Percentiles rank a stretch among this genome's conserved stretches.
Evolutionary conservation across 2,329 filamentous ascomycete species (phyloP).

Genomic region (Fusarium virguliforme): DNA sequence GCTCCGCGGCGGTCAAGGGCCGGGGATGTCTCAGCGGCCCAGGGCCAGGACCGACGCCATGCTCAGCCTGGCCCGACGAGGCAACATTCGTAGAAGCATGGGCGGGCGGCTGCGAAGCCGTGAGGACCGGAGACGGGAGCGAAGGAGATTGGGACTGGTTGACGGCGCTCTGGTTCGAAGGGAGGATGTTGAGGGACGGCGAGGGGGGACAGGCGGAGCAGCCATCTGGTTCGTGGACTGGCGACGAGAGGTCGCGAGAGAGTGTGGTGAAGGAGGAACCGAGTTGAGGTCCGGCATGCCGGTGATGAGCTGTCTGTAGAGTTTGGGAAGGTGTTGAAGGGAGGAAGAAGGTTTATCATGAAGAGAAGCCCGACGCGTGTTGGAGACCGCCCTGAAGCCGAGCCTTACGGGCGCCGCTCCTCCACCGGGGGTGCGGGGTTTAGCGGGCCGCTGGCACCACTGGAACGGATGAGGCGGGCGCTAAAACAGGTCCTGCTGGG

Average conservation of each 20-base stretch:
- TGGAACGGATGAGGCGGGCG: slow-evolving; percentile 39
- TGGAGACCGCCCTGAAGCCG: slow-evolving; percentile 14
- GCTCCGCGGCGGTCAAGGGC: slow-evolving; percentile 88
- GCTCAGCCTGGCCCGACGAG: slow-evolving; percentile 55
- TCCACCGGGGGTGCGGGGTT: slow-evolving; percentile 42
- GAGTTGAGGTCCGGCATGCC: slow-evolving; percentile 72
- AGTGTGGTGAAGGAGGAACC: slow-evolving; percentile 67
- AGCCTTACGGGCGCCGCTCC: slow-evolving; percentile 27
- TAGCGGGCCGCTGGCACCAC: slow-evolving; percentile 42
- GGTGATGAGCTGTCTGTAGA: slow-evolving; percentile 19
- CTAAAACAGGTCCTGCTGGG: slow-evolving; percentile 40
- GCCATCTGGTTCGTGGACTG: slow-evolving; percentile 63
- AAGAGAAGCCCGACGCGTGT: slow-evolving; percentile 31
- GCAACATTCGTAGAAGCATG: slow-evolving; percentile 35
- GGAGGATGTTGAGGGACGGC: slow-evolving; percentile 70
- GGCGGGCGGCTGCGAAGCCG: slow-evolving; percentile 52
- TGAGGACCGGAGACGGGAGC: slow-evolving; percentile 51
- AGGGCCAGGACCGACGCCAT: slow-evolving; percentile 69
- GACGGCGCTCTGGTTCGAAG: slow-evolving; percentile 69
- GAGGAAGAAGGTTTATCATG: slow-evolving; percentile 14
- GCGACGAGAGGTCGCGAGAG: slow-evolving; percentile 62
- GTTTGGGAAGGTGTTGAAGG: slow-evolving; percentile 3
- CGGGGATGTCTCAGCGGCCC: slow-evolving; percentile 89
- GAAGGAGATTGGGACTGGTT: slow-evolving; percentile 59
- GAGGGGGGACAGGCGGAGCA: slow-evolving; percentile 58